Percentiles rank a stretch among this genome's conserved stretches.
These are phyloP conservation scores for Linnemannia zychae DNA, from an alignment of 192 early-diverging fungal genomes.

Conservation along the genomic window DNA sequence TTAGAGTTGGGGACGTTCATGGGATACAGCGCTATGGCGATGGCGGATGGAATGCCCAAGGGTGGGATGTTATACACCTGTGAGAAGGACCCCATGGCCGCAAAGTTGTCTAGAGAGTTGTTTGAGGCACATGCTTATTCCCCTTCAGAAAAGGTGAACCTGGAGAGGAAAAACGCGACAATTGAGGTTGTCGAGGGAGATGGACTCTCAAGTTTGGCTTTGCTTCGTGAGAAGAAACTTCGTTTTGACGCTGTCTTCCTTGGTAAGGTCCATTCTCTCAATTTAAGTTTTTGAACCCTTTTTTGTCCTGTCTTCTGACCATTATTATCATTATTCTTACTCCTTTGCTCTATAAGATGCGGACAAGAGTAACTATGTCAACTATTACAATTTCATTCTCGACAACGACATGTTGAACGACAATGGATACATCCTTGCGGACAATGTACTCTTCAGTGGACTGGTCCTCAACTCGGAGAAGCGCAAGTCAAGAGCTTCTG, in stretches of 20 bases:
- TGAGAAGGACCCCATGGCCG: constrained; percentile 68
- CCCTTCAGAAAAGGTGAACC: not conserved
- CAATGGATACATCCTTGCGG: constrained; percentile 72
- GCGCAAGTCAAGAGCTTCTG: not conserved
- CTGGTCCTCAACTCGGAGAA: constrained; percentile 15
- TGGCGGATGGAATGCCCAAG: constrained; percentile 72
- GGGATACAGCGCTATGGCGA: constrained; percentile 73
- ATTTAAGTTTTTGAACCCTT: not conserved
- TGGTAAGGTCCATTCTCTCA: constrained; percentile 30
- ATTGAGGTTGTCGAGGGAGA: constrained; percentile 38
- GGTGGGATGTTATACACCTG: constrained; percentile 59
- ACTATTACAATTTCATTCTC: constrained; percentile 74
- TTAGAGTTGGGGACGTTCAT: constrained; percentile 81
- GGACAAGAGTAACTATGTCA: constrained; percentile 75
- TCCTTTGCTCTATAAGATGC: constrained; percentile 64
- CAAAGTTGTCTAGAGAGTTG: constrained; percentile 58
- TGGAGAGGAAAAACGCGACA: constrained; percentile 11
- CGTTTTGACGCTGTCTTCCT: constrained; percentile 75
- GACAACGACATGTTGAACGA: constrained; percentile 69
- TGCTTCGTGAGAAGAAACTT: constrained; percentile 19
- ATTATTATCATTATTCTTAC: not conserved
- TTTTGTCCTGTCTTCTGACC: not conserved
- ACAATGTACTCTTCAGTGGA: constrained; percentile 65
- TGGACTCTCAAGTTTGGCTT: constrained; percentile 5
- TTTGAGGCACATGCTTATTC: constrained; percentile 22